A percentile compares a stretch with the other conserved stretches of the same genome.
phyloP scores from a whole-genome alignment of 2,329 filamentous ascomycete genomes.

The Trichoderma afroharzianum region DNA sequence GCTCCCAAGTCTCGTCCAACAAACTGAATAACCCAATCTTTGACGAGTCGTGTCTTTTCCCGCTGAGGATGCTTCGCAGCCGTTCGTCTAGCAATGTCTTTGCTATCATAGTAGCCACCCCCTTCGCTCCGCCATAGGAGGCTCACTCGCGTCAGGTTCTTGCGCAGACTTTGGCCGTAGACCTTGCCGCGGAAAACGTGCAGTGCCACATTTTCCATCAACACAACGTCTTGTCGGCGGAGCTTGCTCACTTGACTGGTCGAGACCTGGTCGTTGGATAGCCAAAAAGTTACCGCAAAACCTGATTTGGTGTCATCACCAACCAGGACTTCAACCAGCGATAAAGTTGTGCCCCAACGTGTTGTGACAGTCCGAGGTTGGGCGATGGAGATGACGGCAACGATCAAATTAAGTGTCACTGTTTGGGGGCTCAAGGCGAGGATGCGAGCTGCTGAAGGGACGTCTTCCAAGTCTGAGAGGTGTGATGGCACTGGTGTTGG shows the following conservation, averaged over 20 bases:
- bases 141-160: conserved; percentile 65
- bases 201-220: conserved; percentile 76
- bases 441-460: conserved; percentile 67
- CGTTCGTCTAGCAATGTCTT: conserved; percentile 40
- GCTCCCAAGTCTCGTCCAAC: conserved; percentile 44
- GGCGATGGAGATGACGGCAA: conserved; percentile 69
- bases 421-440: conserved; percentile 70
- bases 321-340: conserved; percentile 73
- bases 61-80: conserved; percentile 46
- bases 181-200: conserved; percentile 72
- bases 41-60: conserved; percentile 63
- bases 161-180: conserved; percentile 77
- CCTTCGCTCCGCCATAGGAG: conserved; percentile 56
- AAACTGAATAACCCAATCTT: conserved; percentile 72
- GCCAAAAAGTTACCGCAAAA: conserved; percentile 83
- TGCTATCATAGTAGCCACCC: conserved; percentile 53
- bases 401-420: conserved; percentile 77
- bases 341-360: conserved; percentile 56
- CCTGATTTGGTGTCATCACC: conserved; percentile 81
- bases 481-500: conserved; percentile 30
- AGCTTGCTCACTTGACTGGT: conserved; percentile 43
- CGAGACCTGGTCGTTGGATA: conserved; percentile 40
- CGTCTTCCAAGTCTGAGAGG: conserved; percentile 57
- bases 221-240: conserved; percentile 69
- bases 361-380: conserved; percentile 66